phyloP scores from a whole-genome alignment of 1,284 basidiomycete genomes.

The Ganoderma meredithae region DNA sequence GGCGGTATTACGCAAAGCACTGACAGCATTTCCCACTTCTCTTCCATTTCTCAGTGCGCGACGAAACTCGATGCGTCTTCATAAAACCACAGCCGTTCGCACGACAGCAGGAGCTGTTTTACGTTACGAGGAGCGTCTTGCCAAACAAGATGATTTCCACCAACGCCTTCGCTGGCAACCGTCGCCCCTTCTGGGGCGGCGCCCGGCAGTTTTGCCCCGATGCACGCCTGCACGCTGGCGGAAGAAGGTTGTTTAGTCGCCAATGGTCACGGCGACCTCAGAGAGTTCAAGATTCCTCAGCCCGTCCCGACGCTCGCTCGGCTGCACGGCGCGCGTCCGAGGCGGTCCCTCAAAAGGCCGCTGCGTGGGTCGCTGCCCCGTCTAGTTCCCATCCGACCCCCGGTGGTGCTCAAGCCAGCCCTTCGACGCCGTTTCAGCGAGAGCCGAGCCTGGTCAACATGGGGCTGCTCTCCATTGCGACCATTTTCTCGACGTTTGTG shows the following conservation, averaged over 20 bases:
- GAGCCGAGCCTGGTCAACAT: slow-evolving; percentile 1
- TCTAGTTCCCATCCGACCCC: slow-evolving; percentile 3
- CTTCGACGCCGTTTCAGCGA: slow-evolving; percentile 1
- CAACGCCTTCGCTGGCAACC: slow-evolving; percentile 1
- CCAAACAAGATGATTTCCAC: background rate
- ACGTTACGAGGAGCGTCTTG: background rate
- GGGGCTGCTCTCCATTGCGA: slow-evolving; percentile 22
- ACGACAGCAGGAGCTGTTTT: background rate
- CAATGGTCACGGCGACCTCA: background rate
- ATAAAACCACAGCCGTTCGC: background rate
- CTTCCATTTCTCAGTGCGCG: background rate
- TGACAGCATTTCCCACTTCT: background rate
- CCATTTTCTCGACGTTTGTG: slow-evolving; percentile 31
- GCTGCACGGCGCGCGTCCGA: background rate
- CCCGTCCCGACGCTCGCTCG: background rate
- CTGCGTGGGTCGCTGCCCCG: background rate
- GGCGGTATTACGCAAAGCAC: background rate
- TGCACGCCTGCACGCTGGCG: background rate
- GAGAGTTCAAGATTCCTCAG: slow-evolving; percentile 5
- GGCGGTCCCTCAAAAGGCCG: background rate
- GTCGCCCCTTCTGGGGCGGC: slow-evolving; percentile 1
- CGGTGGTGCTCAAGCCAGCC: slow-evolving; percentile 1
- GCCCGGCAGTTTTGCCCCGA: background rate
- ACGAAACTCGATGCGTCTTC: background rate
- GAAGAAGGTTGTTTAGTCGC: background rate